Base-by-base conservation (phyloP, 257 asterid genomes). In the Euphrasia confusa region DNA sequence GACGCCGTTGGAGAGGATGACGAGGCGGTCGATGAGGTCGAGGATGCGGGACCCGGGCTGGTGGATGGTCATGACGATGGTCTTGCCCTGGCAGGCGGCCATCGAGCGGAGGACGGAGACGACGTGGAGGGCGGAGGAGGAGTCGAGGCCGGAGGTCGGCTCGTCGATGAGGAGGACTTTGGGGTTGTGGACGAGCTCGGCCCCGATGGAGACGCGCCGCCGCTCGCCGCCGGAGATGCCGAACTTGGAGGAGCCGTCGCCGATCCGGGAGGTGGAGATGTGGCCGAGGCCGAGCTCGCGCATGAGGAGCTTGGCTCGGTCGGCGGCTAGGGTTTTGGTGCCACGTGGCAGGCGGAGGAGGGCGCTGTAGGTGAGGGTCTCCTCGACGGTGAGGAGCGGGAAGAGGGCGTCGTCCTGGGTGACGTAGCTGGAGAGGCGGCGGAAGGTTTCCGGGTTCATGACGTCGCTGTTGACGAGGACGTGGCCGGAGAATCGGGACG, bases 221-320 rank as follows among this genome's bases (percentile, higher is more conserved):
- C 89, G 73, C 56, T 90, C 90, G 1, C 97, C 97, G 17, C 97
- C 97, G 0, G 97, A 90, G 65, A 90, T 81, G 3, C 92, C 92
- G 14, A 39, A 50, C 60, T 61, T 75, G 12, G 26, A n/a, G 10
- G 94, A 79, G 30, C 86, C 92, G 15, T 67, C 78, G 4, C 94
- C 90, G 10, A 89, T 75, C 12, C 55, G 0, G 1, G 94, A 79
- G 35, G 83, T 92, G 2, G 89, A 68, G 6, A 90, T 75, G 58
- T 80, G 81, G 13, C 87, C 87, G 60, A 90, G 74, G 2, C 93
- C 95, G 50, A 90, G 93, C 10, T 85, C 90, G 64, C 72, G 79
- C 72, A 87, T 87, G 59, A 90, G 61, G 39, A 67, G 61, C 37
- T 67, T 60, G 13, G 77, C 96, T 68, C 90, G 58, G 12, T 13